phyloP scores from a whole-genome alignment of 2,329 filamentous ascomycete species.

The Pseudocercospora ulei region DNA sequence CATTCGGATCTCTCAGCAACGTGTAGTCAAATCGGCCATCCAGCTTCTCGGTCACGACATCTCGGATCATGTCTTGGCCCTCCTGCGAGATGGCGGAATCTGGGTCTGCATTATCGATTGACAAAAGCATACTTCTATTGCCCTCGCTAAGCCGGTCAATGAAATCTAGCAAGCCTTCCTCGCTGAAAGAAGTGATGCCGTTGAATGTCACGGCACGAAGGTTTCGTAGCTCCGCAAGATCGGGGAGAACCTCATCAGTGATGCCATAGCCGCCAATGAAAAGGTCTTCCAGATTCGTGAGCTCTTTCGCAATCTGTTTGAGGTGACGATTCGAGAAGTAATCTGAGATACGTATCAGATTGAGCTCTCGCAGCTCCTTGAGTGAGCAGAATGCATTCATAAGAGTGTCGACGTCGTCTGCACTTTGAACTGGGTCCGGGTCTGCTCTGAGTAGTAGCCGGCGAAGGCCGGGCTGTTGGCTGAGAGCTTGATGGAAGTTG shows the following conservation, averaged over 20 bases:
- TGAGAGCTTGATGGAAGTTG: constrained; percentile 46
- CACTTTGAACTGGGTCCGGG: constrained; percentile 37
- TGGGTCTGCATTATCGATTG: constrained; percentile 40
- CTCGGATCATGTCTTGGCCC: constrained; percentile 35
- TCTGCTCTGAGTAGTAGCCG: constrained; percentile 42
- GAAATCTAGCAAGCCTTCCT: constrained; percentile 43
- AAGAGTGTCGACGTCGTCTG: constrained; percentile 44
- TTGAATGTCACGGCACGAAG: constrained; percentile 48
- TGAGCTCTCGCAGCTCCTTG: constrained; percentile 45
- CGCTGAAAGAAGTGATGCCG: constrained; percentile 49
- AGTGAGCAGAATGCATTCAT: constrained; percentile 46
- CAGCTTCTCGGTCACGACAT: constrained; percentile 37
- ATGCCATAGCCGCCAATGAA: constrained; percentile 48
- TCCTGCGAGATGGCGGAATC: constrained; percentile 37
- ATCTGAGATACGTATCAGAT: constrained; percentile 46
- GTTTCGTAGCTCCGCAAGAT: constrained; percentile 41
- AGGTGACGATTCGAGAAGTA: constrained; percentile 46
- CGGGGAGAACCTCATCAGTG: constrained; percentile 42
- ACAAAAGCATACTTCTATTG: constrained; percentile 39
- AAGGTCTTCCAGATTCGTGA: constrained; percentile 48
- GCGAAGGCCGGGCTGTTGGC: constrained; percentile 43
- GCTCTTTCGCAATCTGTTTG: constrained; percentile 38
- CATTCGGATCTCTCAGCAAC: constrained; percentile 37
- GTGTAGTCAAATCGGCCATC: constrained; percentile 5
- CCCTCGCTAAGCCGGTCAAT: constrained; percentile 36